These are phyloP conservation scores for Cryptococcus sp. DNA, from an alignment of 1,284 basidiomycete species.

Conservation along the genomic window DNA sequence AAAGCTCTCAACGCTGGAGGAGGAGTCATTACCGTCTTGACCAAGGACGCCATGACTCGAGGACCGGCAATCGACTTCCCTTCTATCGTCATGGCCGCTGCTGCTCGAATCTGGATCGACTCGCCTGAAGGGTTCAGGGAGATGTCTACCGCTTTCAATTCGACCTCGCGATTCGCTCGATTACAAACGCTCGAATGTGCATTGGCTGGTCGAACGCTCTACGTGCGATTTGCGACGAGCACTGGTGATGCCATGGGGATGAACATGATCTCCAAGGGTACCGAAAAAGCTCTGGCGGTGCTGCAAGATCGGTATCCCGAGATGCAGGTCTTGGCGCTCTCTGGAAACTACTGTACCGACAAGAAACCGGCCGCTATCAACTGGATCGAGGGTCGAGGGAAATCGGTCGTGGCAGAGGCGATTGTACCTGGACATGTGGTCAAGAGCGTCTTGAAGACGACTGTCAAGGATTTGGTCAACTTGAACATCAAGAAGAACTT, in stretches of 20 bases:
- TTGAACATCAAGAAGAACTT: conserved; percentile 98
- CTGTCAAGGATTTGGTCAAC: conserved; percentile 82
- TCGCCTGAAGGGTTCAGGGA: conserved; percentile 70
- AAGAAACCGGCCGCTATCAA: conserved; percentile 99
- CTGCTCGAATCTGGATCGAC: conserved; percentile 84
- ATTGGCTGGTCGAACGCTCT: conserved; percentile 85
- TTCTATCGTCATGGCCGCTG: conserved; percentile 67
- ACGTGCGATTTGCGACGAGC: conserved; percentile 88
- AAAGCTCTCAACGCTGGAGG: conserved; percentile 96
- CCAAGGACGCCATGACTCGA: conserved; percentile 94
- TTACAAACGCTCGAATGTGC: conserved; percentile 76
- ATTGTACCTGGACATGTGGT: conserved; percentile 85
- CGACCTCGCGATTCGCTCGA: conserved; percentile 84
- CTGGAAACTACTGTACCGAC: conserved; percentile 99
- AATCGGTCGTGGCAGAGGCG: conserved; percentile 95
- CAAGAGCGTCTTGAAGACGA: conserved; percentile 89
- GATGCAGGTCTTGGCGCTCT: conserved; percentile 89
- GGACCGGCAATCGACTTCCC: conserved; percentile 98
- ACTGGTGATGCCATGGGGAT: conserved; percentile 99
- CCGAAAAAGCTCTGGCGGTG: conserved; percentile 83
- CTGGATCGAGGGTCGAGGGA: conserved; percentile 98
- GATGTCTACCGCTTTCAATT: conserved; percentile 85
- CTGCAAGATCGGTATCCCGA: conserved; percentile 80
- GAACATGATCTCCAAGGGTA: conserved; percentile 99
- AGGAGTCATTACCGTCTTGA: conserved; percentile 89